These are phyloP conservation scores for Candida piceae DNA, from an alignment of 805 yeast genomes.

Conservation along the genomic window DNA sequence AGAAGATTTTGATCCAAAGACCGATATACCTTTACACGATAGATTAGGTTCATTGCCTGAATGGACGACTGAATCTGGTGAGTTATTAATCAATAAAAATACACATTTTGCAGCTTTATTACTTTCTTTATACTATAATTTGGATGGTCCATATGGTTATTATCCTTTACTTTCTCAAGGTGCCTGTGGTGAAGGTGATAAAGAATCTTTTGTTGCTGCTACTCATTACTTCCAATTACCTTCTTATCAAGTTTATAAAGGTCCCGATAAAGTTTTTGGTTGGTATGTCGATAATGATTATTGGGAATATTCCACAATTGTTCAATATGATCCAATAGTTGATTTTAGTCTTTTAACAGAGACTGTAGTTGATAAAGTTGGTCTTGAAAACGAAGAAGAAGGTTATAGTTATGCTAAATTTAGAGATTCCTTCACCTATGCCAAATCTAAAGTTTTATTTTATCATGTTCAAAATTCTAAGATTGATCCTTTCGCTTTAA, in stretches of 20 bases:
- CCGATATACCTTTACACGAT: constrained; percentile 48
- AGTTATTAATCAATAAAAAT: constrained; percentile 50
- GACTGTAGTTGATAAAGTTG: constrained; percentile 1
- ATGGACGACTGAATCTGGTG: constrained; percentile 65
- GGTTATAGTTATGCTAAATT: constrained; percentile 5
- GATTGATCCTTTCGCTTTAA: constrained; percentile 40
- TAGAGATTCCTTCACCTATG: constrained; percentile 11
- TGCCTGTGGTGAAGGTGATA: constrained; percentile 68
- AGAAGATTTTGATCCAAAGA: constrained; percentile 25
- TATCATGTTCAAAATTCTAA: constrained; percentile 48
- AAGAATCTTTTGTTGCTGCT: constrained; percentile 67
- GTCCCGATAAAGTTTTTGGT: constrained; percentile 20
- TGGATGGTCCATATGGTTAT: constrained; percentile 55
- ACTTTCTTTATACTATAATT: constrained; percentile 59
- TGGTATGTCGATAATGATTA: constrained; percentile 12
- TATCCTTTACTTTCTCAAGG: constrained; percentile 59
- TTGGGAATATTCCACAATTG: constrained; percentile 15
- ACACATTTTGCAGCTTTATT: constrained; percentile 54
- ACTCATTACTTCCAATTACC: constrained; percentile 42
- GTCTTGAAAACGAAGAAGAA: constrained; percentile 1
- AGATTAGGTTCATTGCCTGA: constrained; percentile 61
- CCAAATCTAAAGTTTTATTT: constrained; percentile 21
- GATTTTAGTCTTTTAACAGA: constrained; percentile 19
- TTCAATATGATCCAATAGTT: constrained; percentile 26
- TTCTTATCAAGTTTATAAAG: constrained; percentile 44